Evolutionary conservation across 768 basidiomycete genomes (phyloP), one percentile per base, ranked within the genome.

Genomic region (Suillus weaverae): DNA sequence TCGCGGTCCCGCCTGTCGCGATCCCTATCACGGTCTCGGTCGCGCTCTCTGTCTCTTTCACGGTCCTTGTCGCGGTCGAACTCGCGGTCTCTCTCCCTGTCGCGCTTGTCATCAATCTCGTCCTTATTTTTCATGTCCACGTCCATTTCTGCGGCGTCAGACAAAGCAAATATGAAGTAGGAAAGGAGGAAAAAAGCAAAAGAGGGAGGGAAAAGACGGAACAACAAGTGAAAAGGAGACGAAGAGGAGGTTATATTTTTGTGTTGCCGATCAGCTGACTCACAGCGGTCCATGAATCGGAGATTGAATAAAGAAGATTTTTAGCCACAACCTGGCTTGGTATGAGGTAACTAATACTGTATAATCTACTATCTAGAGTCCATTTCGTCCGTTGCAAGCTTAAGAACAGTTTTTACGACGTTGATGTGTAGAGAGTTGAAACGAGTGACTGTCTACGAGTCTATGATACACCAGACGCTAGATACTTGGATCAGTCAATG

Each of bases 121-220:
- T 91, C 89, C 75, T 91, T 92, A 72, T 76, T 81, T 77, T 90
- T 89, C 89, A 91, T 91, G 70, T 92, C 91, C 68, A 92, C 84
- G 74, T 92, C 91, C 91, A 92, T 92, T 63, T 71, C 74, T 67
- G 32, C 32, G 32, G 43, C 26, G 26, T 62, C 14, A 11, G 18
- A 67, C 67, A 32, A 26, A 50, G 18, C 38, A 39, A 32, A 54
- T 18, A 64, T 60, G 30, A 51, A 39, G 56, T 35, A n/a, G 50
- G 20, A 36, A n/a, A 50, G 62, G 65, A 67, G 63, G 68, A 63
- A 38, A 3, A 50, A 54, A 33, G 62, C 26, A 61, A 64, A 43
- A 51, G 62, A 51, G 32, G 56, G 22, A 65, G 64, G 44, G 30
- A 50, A 46, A 66, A 55, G 43, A 66, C 60, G 57, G 53, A 63